Percentiles rank a stretch among this genome's conserved stretches.
Evolutionary conservation across 2,329 filamentous ascomycete genomes (phyloP).

Genomic region (Aspergillus sp.): DNA sequence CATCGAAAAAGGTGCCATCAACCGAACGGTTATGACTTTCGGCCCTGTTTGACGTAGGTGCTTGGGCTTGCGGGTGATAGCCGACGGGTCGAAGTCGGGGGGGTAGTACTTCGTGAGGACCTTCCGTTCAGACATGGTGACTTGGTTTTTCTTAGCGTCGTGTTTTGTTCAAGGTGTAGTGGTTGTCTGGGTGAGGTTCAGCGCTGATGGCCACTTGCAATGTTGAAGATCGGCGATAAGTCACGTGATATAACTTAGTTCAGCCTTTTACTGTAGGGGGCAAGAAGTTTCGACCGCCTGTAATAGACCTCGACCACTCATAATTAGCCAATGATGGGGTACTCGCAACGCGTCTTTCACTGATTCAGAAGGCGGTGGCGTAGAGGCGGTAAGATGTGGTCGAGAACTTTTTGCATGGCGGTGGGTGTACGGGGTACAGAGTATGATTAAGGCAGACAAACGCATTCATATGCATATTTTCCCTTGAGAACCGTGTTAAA

Average conservation of each 20-base stretch:
- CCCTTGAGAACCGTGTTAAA: no score
- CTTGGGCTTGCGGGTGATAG: conserved; percentile 60
- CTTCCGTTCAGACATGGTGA: conserved; percentile 76
- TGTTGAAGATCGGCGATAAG: not conserved
- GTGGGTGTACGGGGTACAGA: no score
- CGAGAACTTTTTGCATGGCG: no score
- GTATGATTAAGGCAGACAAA: no score
- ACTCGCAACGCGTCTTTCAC: no score
- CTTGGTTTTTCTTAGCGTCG: not conserved
- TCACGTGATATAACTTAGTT: not conserved
- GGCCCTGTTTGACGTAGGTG: conserved; percentile 56
- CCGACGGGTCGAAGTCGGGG: conserved; percentile 81
- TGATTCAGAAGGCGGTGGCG: no score
- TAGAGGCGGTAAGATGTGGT: no score
- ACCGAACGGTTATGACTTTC: conserved; percentile 73
- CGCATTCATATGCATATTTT: no score
- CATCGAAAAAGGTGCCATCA: conserved; percentile 85
- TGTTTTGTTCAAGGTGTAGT: not conserved
- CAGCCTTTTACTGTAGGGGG: not conserved
- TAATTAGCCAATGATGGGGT: no score
- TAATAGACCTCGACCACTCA: no score
- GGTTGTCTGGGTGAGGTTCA: not conserved
- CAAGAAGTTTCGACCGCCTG: no score
- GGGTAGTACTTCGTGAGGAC: conserved; percentile 44
- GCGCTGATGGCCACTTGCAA: not conserved